phyloP scores from a whole-genome alignment of 805 yeast species.

The Candida broadrunensis region DNA sequence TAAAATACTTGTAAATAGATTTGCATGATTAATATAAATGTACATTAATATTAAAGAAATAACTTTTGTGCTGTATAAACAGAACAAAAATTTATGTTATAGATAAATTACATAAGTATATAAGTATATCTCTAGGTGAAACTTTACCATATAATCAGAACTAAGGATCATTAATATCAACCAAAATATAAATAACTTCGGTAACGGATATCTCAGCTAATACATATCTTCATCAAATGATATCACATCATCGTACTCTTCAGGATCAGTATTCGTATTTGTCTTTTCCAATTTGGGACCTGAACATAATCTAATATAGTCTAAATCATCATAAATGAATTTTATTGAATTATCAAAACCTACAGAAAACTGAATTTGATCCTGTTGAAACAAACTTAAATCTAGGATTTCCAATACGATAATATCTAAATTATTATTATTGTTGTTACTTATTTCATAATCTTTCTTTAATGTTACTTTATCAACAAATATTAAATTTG shows the following conservation, averaged over 20 bases:
- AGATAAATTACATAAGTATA: too few relatives aligned
- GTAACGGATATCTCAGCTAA: not conserved
- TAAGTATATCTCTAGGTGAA: too few relatives aligned
- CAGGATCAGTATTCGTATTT: not conserved
- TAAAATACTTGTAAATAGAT: constrained; percentile 5
- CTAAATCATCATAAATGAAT: constrained; percentile 22
- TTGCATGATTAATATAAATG: not conserved
- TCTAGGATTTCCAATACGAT: constrained; percentile 26
- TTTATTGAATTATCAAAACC: constrained; percentile 16
- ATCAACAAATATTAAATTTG: constrained; percentile 22
- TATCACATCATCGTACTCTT: not conserved
- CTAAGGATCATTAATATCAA: too few relatives aligned
- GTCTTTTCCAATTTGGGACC: not conserved
- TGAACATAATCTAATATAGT: constrained; percentile 5
- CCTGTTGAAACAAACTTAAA: constrained; percentile 30
- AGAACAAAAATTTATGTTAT: not conserved
- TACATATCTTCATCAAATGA: not conserved
- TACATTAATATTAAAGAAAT: not conserved
- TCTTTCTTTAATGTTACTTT: constrained; percentile 7
- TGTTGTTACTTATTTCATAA: constrained; percentile 8
- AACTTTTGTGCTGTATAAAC: too few relatives aligned
- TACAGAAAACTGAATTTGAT: constrained; percentile 18
- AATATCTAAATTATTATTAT: constrained; percentile 12
- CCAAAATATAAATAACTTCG: not conserved
- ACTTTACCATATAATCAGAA: too few relatives aligned